Evolutionary conservation across 352 stramenopile species (phyloP).

Genomic region (Phytophthora fragariae): DNA sequence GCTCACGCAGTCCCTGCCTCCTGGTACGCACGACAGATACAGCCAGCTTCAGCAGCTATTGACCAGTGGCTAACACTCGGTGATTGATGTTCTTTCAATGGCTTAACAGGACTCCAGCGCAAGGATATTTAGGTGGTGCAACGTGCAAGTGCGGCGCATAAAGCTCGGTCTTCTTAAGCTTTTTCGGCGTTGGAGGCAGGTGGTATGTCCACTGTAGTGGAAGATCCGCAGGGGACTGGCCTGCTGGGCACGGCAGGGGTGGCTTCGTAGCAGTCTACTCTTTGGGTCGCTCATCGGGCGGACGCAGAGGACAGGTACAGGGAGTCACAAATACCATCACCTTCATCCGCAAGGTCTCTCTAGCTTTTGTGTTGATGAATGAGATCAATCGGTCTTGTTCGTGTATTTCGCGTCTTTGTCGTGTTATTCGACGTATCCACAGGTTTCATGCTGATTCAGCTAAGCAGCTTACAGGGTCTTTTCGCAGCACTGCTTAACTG

Average conservation of each 20-base stretch:
- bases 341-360: constrained; percentile 37
- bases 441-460: background rate
- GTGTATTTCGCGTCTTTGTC: constrained; percentile 1
- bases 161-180: constrained; percentile 84
- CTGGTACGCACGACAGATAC: constrained; percentile 67
- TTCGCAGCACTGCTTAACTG: too few species aligned
- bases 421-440: background rate
- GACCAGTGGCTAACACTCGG: constrained; percentile 8
- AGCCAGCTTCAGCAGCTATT: background rate
- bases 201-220: constrained; percentile 38
- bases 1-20: constrained; percentile 98
- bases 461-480: background rate
- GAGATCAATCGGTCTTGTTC: constrained; percentile 14
- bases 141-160: constrained; percentile 66
- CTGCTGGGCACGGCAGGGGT: constrained; percentile 33
- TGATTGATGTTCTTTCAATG: constrained; percentile 1
- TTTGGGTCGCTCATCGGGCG: constrained; percentile 15
- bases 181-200: constrained; percentile 38
- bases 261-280: constrained; percentile 34
- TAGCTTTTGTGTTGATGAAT: constrained; percentile 19
- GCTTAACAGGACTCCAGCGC: constrained; percentile 84
- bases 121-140: constrained; percentile 91
- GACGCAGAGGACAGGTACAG: constrained; percentile 10
- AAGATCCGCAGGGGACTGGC: constrained; percentile 29
- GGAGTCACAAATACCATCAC: constrained; percentile 42